Evolutionary conservation across 129 eudicot genomes (phyloP), one percentile per base, ranked within the genome.

Genomic region (Saposhnikovia divaricata): DNA sequence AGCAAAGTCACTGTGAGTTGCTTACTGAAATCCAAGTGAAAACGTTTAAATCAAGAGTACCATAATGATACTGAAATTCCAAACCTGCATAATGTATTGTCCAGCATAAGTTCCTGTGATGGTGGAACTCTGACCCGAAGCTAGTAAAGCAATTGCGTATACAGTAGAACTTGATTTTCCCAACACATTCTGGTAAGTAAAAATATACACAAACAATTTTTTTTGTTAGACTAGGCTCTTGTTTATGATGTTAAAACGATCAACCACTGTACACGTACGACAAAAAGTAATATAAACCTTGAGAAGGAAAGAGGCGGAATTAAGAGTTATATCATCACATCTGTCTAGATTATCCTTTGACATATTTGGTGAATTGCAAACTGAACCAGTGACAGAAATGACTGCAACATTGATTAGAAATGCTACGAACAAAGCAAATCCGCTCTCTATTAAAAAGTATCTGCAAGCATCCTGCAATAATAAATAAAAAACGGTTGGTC

Each of bases 41-140:
- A 8, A 0, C 19, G 61, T 55, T 19, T 18, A 23, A 55, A 11
- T 4, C 9, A n/a, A 45, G 39, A 75, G 18, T 44, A 45, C 31
- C 3, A 44, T 19, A 78, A 78, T 21, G 38, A 73, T 23, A 42
- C 13, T 23, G 0, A 63, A 44, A n/a, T 78, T 16, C 46, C 47
- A 4, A 61, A 91, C 98, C 97, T 92, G 93, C 98, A 95, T 95
- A 53, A 95, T 89, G 77, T 80, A 95, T 53, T 95, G 98, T 37
- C 98, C 98, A 63, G 98, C 97, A 82, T 95, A 95, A 23, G 98
- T 95, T 50, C 98, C 97, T 1, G 96, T 95, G 71, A 95, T 95
- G 71, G 98, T 81, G 57, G 98, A 95, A 82, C 98, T 95, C 84
- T 95, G 98, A 4, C 98, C 98, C 15, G 98, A 95, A 57, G 98